These are phyloP conservation scores for Fusarium tuaranense DNA, from an alignment of 2,329 filamentous ascomycete species.

Conservation along the genomic window DNA sequence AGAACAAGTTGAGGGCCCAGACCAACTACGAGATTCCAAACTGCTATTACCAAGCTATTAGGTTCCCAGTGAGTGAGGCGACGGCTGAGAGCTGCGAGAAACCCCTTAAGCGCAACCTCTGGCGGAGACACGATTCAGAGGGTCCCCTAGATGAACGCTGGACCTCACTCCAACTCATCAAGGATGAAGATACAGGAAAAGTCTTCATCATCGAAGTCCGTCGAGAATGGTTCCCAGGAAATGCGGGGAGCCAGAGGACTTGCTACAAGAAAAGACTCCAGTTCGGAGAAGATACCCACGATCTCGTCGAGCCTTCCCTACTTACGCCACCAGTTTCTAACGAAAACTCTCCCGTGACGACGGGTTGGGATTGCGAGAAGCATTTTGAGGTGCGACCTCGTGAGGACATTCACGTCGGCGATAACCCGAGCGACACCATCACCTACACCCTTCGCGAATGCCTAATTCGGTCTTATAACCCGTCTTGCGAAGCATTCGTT, in stretches of 20 bases:
- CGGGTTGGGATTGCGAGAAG: conserved; percentile 51
- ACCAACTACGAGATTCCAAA: conserved; percentile 74
- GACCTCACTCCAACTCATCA: conserved; percentile 73
- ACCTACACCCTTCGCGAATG: conserved; percentile 66
- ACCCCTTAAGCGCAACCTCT: conserved; percentile 61
- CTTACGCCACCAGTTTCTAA: conserved; percentile 11
- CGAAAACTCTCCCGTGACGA: background rate
- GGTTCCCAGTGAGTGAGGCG: conserved; percentile 65
- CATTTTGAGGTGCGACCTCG: conserved; percentile 26
- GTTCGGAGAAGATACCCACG: conserved; percentile 48
- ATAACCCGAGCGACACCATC: conserved; percentile 54
- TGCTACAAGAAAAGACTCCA: conserved; percentile 72
- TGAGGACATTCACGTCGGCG: conserved; percentile 58
- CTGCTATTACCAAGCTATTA: conserved; percentile 76
- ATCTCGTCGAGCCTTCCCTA: background rate
- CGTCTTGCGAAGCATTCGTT: conserved; percentile 65
- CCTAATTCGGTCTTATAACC: conserved; percentile 66
- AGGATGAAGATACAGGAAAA: conserved; percentile 68
- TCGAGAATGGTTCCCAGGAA: conserved; percentile 70
- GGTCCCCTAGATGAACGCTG: conserved; percentile 81
- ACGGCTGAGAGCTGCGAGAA: conserved; percentile 52
- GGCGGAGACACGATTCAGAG: conserved; percentile 75
- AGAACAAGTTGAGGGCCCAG: conserved; percentile 72
- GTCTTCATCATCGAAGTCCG: conserved; percentile 75
- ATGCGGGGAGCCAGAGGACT: conserved; percentile 70